A percentile compares a stretch with the other conserved stretches of the same genome.
Evolutionary conservation across 108 stramenopile species (phyloP).

Genomic region (Stephanodiscus triporus): DNA sequence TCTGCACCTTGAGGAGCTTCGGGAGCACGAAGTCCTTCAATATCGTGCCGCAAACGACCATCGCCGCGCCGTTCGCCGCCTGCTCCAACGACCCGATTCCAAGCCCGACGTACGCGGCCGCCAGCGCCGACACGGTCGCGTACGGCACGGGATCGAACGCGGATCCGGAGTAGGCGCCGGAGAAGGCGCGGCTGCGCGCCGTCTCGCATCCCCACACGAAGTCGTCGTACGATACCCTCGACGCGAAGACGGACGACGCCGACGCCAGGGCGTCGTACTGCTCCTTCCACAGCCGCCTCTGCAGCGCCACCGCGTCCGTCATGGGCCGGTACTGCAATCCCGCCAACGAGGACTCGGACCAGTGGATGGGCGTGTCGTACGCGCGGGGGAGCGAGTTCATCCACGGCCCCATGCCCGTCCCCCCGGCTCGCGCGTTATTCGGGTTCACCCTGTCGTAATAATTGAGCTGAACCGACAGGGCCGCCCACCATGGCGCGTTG

Average conservation of each 20-base stretch:
- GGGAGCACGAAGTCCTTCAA: conserved; percentile 86
- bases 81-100: conserved; percentile 79
- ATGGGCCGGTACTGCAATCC: conserved; percentile 76
- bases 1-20: conserved; percentile 70
- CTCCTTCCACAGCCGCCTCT: conserved; percentile 63
- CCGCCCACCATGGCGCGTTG: conserved; percentile 60
- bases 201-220: conserved; percentile 87
- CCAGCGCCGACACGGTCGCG: conserved; percentile 69
- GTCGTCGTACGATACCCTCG: conserved; percentile 61
- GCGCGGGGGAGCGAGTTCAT: conserved; percentile 70
- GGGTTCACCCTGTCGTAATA: conserved; percentile 45
- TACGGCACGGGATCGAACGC: conserved; percentile 82
- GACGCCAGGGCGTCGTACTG: conserved; percentile 41
- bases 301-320: conserved; percentile 63
- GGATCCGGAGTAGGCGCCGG: conserved; percentile 73
- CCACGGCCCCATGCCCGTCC: conserved; percentile 65
- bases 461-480: conserved; percentile 48
- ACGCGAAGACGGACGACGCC: conserved; percentile 26
- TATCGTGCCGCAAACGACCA: conserved; percentile 78
- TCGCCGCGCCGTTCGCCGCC: conserved; percentile 88
- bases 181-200: conserved; percentile 85
- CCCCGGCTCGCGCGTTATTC: conserved; percentile 17
- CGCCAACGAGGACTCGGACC: conserved; percentile 50
- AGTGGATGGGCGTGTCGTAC: conserved; percentile 86
- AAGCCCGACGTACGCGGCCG: conserved; percentile 70